Evolutionary conservation across 768 basidiomycete genomes (phyloP).

Genomic region (Mrakia blollopis): DNA sequence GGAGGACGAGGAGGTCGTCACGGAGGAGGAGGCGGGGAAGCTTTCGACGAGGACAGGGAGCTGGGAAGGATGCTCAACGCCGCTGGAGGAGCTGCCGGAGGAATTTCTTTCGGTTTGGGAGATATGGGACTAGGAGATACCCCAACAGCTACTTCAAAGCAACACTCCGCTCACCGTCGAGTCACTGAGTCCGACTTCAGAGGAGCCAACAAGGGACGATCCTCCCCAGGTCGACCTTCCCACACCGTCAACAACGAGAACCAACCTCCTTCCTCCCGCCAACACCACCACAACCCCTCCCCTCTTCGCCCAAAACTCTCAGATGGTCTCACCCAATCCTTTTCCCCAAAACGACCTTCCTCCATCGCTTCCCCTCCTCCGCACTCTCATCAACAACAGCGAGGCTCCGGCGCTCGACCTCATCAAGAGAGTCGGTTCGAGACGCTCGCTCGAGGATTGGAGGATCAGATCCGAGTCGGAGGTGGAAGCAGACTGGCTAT

Average conservation of each 20-base stretch:
- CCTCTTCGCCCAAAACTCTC: slow-evolving; percentile 32
- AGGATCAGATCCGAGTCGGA: slow-evolving; percentile 24
- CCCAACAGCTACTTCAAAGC: neutral
- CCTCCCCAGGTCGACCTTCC: neutral
- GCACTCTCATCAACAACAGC: neutral
- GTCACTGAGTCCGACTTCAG: slow-evolving; percentile 19
- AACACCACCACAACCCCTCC: slow-evolving; percentile 8
- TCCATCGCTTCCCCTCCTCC: slow-evolving; percentile 44
- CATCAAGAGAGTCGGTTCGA: slow-evolving; percentile 25
- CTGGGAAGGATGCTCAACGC: slow-evolving; percentile 22
- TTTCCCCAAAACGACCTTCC: slow-evolving; percentile 54
- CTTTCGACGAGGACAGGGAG: slow-evolving; percentile 31
- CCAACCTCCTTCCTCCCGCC: neutral
- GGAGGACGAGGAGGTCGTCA: slow-evolving; percentile 45
- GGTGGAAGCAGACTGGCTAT: neutral
- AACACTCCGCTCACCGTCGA: neutral
- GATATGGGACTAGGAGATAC: slow-evolving; percentile 16
- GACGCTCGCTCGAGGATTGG: slow-evolving; percentile 30
- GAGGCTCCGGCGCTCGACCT: neutral
- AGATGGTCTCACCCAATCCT: slow-evolving; percentile 32
- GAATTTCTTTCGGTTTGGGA: slow-evolving; percentile 26
- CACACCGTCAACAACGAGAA: slow-evolving; percentile 17
- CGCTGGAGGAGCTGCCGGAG: slow-evolving; percentile 1
- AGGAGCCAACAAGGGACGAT: neutral
- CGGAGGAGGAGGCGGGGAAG: slow-evolving; percentile 45